Percentiles rank a stretch among this genome's conserved stretches.
Evolutionary conservation across 768 basidiomycete genomes (phyloP).

Genomic region (Rhodosporidiobolus sp.): DNA sequence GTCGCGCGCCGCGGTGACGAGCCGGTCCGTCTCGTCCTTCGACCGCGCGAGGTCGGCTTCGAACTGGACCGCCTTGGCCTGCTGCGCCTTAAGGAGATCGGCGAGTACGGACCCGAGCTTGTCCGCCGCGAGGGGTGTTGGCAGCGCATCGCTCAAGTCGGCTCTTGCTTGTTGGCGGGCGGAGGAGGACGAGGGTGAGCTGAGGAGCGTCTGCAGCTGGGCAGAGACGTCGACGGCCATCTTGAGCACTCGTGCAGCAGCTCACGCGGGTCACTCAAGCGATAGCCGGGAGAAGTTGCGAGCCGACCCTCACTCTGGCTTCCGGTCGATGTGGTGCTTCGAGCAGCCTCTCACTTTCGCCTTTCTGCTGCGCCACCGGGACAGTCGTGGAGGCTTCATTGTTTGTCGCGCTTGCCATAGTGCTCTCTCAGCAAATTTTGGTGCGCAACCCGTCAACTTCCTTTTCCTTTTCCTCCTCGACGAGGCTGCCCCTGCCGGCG

Average conservation of each 20-base stretch:
- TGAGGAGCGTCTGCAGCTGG: conserved; percentile 4
- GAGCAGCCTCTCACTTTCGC: not conserved
- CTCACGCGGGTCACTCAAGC: not conserved
- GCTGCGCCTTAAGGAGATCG: conserved; percentile 2
- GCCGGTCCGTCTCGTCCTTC: not conserved
- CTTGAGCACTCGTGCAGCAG: not conserved
- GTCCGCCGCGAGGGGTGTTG: not conserved
- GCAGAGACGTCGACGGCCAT: conserved; percentile 1
- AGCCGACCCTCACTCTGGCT: not conserved
- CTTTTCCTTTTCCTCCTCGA: too few species aligned
- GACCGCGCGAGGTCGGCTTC: conserved; percentile 2
- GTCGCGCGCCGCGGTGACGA: not conserved
- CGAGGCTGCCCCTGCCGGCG: too few species aligned
- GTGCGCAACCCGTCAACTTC: too few species aligned
- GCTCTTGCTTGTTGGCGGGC: not conserved
- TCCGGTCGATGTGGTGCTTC: not conserved
- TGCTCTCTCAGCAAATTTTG: too few species aligned
- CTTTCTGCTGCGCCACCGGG: too few species aligned
- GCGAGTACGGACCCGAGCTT: conserved; percentile 9
- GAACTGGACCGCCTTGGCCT: not conserved
- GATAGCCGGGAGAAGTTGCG: not conserved
- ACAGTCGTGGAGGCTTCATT: too few species aligned
- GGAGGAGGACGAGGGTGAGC: not conserved
- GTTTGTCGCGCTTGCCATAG: too few species aligned
- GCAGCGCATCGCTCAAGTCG: not conserved